phyloP scores from a whole-genome alignment of 2,329 filamentous ascomycete species.

The Aspergillus spinulosporus region DNA sequence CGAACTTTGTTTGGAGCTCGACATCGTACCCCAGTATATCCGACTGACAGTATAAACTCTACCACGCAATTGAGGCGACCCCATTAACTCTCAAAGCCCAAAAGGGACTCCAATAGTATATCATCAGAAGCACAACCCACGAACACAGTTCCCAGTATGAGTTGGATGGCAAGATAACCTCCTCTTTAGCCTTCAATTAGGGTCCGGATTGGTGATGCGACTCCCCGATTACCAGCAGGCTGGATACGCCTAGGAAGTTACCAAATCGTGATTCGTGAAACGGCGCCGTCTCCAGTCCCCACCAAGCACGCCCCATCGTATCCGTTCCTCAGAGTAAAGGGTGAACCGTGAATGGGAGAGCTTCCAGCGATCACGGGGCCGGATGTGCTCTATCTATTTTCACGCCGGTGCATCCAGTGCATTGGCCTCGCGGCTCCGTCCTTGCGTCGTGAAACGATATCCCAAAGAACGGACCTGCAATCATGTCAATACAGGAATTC shows the following conservation, averaged over 20 bases:
- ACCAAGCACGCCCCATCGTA: background rate
- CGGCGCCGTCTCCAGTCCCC: constrained; percentile 2
- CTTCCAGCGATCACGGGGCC: background rate
- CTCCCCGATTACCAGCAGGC: background rate
- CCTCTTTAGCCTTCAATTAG: background rate
- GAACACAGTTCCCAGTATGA: background rate
- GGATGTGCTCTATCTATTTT: background rate
- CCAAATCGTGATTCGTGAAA: background rate
- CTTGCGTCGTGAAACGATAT: constrained; percentile 12
- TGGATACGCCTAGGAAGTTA: background rate
- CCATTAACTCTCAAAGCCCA: background rate
- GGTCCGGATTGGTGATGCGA: too few relatives aligned
- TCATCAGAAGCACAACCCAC: background rate
- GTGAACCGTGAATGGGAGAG: background rate
- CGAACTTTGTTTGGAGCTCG: background rate
- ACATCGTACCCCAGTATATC: background rate
- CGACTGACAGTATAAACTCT: background rate
- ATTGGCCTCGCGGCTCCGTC: constrained; percentile 1
- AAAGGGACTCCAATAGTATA: background rate
- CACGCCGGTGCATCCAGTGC: background rate
- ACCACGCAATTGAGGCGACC: background rate
- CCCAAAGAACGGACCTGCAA: background rate
- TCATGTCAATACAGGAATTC: background rate
- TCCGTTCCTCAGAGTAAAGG: constrained; percentile 1
- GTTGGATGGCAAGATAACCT: background rate